Percentiles rank a stretch among this genome's conserved stretches.
Conservation (phyloP, 441 rosid genomes). For the Eutrema salsugineum region DNA sequence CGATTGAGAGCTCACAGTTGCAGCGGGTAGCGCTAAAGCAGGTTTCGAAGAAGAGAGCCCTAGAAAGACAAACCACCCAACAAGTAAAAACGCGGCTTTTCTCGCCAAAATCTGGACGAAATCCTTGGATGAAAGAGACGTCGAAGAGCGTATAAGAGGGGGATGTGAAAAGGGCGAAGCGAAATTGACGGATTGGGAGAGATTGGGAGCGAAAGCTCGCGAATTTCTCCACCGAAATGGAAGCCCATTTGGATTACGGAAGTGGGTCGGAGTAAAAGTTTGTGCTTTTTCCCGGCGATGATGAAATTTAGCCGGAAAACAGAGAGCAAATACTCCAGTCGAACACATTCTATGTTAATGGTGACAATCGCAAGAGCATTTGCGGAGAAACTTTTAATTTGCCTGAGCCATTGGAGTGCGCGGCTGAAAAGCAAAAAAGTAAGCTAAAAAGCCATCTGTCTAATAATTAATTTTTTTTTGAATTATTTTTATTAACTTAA, state of each 20-base stretch:
- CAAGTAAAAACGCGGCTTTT: slow-evolving; percentile 43
- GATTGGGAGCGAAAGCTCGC: slow-evolving; percentile 22
- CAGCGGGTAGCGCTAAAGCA: slow-evolving; percentile 43
- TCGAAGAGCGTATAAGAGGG: slow-evolving; percentile 8
- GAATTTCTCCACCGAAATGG: slow-evolving; percentile 24
- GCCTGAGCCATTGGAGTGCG: too few relatives aligned
- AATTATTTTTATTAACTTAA: too few relatives aligned
- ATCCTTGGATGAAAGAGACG: slow-evolving; percentile 23
- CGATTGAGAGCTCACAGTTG: slow-evolving; percentile 28
- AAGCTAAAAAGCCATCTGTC: too few relatives aligned
- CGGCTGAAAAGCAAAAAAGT: too few relatives aligned
- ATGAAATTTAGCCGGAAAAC: slow-evolving; percentile 12
- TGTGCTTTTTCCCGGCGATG: slow-evolving; percentile 12
- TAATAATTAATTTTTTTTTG: too few relatives aligned
- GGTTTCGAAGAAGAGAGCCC: slow-evolving; percentile 47
- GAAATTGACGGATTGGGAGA: slow-evolving; percentile 14
- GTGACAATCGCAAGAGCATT: background rate
- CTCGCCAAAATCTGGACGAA: slow-evolving; percentile 31
- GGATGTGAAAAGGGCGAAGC: slow-evolving; percentile 16
- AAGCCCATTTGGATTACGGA: slow-evolving; percentile 9
- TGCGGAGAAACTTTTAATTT: background rate
- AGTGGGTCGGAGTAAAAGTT: slow-evolving; percentile 6
- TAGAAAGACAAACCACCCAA: slow-evolving; percentile 56
- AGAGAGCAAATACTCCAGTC: slow-evolving; percentile 3
- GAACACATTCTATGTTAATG: slow-evolving; percentile 5